These are phyloP conservation scores for Dendrobium huoshanense DNA, from an alignment of 106 monocot genomes.

Conservation along the genomic window DNA sequence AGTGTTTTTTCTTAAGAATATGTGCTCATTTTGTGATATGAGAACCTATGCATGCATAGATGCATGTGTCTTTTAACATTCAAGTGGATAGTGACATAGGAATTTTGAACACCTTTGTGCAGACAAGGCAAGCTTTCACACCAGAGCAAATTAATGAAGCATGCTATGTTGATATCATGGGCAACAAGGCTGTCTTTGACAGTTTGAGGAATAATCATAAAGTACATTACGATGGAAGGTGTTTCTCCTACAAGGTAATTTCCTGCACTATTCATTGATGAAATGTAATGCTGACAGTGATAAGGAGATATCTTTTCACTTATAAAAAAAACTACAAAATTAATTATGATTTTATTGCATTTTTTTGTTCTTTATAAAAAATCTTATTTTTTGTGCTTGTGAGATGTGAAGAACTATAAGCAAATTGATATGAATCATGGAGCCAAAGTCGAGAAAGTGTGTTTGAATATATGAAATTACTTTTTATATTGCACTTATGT, in stretches of 20 bases:
- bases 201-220: constrained; percentile 92
- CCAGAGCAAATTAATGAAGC: constrained; percentile 77
- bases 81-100: background rate
- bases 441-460: background rate
- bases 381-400: background rate
- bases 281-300: background rate
- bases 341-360: background rate
- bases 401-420: background rate
- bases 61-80: background rate
- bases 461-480: background rate
- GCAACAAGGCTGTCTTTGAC: constrained; percentile 76
- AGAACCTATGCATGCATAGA: background rate
- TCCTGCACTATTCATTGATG: background rate
- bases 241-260: constrained; percentile 86
- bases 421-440: background rate
- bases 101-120: constrained; percentile 3
- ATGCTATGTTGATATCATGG: constrained; percentile 73
- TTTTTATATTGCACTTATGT: background rate
- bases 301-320: constrained; percentile 1
- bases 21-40: background rate
- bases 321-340: background rate
- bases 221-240: constrained; percentile 77
- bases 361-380: background rate
- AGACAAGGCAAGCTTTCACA: constrained; percentile 82
- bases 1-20: background rate